phyloP scores from a whole-genome alignment of 2,329 filamentous ascomycete species.

The Apiospora aurea region DNA sequence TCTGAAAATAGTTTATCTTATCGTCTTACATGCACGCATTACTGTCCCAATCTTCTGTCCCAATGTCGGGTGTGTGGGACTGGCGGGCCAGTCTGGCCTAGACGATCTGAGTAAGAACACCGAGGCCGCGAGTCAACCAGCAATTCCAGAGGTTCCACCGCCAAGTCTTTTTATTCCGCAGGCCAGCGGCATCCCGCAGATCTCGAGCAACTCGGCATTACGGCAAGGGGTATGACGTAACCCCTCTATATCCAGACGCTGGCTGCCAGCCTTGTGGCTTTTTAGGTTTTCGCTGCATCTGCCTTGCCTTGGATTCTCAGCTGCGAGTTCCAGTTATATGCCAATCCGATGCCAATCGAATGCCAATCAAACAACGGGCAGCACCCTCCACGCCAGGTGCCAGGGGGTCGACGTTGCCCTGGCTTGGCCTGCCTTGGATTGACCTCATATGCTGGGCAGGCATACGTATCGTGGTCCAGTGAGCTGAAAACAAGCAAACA shows the following conservation, averaged over 20 bases:
- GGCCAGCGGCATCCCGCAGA: conserved; percentile 3
- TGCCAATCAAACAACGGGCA: no score
- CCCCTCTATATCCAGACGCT: neutral
- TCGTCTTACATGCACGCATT: conserved; percentile 22
- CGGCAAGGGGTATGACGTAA: conserved; percentile 3
- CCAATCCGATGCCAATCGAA: neutral
- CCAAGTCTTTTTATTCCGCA: neutral
- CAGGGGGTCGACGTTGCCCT: neutral
- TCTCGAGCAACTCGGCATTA: neutral
- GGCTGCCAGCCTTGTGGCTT: conserved; percentile 11
- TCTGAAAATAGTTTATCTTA: conserved; percentile 28
- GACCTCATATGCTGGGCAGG: conserved; percentile 7
- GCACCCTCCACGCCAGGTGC: neutral
- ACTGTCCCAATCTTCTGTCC: neutral
- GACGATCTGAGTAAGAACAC: neutral
- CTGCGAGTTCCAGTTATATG: neutral
- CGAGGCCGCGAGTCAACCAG: neutral
- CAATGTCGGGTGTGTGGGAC: no score
- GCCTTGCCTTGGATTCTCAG: conserved; percentile 1
- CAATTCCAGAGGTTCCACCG: neutral
- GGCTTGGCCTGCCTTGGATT: conserved; percentile 10
- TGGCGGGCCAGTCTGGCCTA: neutral
- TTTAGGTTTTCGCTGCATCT: conserved; percentile 1
- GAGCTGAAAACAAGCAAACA: conserved; percentile 17
- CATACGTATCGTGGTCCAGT: conserved; percentile 7